Conservation (phyloP, 2,329 filamentous ascomycete genomes). For the Neofusicoccum sp. region DNA sequence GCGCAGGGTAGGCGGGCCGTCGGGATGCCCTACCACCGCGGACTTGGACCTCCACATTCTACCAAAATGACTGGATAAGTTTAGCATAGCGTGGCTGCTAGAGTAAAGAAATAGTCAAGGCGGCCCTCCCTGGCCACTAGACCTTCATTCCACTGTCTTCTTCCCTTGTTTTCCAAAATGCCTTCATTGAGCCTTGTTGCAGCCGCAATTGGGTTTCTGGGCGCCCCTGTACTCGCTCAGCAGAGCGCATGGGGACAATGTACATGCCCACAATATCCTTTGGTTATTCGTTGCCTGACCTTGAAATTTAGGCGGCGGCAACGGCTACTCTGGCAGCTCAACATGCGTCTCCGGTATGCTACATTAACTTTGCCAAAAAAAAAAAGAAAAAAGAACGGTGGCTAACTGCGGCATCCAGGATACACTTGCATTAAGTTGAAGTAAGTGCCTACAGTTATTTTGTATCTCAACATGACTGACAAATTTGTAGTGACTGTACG, state of each 20-base stretch:
- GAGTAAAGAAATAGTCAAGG: not conserved
- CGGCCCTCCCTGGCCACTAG: not conserved
- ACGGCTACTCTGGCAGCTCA: constrained; percentile 28
- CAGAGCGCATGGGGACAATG: constrained; percentile 35
- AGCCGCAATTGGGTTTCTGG: constrained; percentile 26
- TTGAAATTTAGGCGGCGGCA: constrained; percentile 32
- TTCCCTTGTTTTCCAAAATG: not conserved
- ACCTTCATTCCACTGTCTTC: not conserved
- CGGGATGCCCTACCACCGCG: not conserved
- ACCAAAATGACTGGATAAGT: not conserved
- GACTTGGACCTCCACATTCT: not conserved
- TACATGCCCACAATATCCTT: constrained; percentile 19
- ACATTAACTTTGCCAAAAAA: not conserved
- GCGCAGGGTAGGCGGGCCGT: constrained; percentile 7
- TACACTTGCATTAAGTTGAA: not conserved
- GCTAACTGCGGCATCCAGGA: not conserved
- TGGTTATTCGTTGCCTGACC: not conserved
- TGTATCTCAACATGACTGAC: not conserved
- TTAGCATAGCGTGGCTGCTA: not conserved
- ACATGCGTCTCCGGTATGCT: constrained; percentile 21
- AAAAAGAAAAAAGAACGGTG: not conserved
- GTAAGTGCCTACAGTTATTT: not conserved
- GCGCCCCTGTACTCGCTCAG: constrained; percentile 26
- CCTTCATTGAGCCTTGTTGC: constrained; percentile 3
- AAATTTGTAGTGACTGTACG: not conserved